These are phyloP conservation scores for Gymnopus androsaceus DNA, from an alignment of 1,284 basidiomycete genomes.

Conservation along the genomic window DNA sequence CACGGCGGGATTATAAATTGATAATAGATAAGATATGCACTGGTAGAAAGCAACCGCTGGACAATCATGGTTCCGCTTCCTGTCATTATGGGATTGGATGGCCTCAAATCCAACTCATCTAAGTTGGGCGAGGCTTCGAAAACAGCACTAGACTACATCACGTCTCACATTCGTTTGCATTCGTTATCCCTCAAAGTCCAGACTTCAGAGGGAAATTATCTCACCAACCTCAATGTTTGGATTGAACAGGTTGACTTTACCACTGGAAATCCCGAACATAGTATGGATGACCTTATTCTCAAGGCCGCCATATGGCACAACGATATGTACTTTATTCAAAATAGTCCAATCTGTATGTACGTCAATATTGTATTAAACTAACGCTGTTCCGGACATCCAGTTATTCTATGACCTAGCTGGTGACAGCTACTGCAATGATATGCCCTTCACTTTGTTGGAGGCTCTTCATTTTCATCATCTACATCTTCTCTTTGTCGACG, in stretches of 20 bases:
- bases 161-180: constrained; percentile 75
- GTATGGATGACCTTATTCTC: constrained; percentile 94
- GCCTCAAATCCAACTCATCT: constrained; percentile 70
- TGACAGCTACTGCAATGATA: too few relatives aligned
- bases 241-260: constrained; percentile 84
- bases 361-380: too few relatives aligned
- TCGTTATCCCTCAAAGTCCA: constrained; percentile 86
- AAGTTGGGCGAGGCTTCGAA: constrained; percentile 72
- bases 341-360: too few relatives aligned
- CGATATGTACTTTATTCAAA: too few relatives aligned
- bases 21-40: too few relatives aligned
- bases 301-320: constrained; percentile 93
- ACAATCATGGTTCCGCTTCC: constrained; percentile 92
- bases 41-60: constrained; percentile 85
- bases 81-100: constrained; percentile 95
- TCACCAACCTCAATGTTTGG: constrained; percentile 81
- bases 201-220: constrained; percentile 93
- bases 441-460: too few relatives aligned
- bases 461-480: too few relatives aligned
- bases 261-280: constrained; percentile 61
- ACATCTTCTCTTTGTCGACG: too few relatives aligned
- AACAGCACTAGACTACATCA: constrained; percentile 75
- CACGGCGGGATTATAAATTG: too few relatives aligned
- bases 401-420: too few relatives aligned
- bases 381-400: too few relatives aligned